Evolutionary conservation across 2,329 filamentous ascomycete genomes (phyloP).

Genomic region (Xylariaceae sp.): DNA sequence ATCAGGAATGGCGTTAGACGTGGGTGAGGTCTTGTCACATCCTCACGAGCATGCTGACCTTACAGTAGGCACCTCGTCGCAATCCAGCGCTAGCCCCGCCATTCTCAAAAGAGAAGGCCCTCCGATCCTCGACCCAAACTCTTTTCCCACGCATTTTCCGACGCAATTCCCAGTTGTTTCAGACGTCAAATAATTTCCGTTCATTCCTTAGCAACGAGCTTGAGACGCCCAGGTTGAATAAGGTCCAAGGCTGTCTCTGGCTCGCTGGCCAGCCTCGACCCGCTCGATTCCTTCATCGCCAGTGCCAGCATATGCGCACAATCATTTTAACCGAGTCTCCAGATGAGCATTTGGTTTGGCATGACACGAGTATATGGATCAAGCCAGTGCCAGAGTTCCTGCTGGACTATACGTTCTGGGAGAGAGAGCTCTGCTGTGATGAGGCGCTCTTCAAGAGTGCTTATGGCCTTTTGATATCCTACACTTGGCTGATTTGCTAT

Average conservation of each 20-base stretch:
- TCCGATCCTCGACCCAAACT: neutral
- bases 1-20: too few species aligned
- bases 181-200: neutral
- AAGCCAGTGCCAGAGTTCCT: constrained; percentile 31
- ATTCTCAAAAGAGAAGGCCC: constrained; percentile 1
- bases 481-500: constrained; percentile 38
- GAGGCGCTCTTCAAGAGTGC: constrained; percentile 28
- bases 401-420: constrained; percentile 25
- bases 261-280: constrained; percentile 21
- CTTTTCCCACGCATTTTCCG: neutral
- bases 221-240: constrained; percentile 15
- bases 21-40: too few species aligned
- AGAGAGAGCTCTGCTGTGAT: constrained; percentile 17
- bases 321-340: constrained; percentile 30
- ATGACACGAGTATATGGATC: constrained; percentile 20
- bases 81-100: neutral
- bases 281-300: constrained; percentile 26
- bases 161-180: neutral
- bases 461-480: constrained; percentile 40
- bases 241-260: constrained; percentile 19
- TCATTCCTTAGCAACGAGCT: constrained; percentile 12
- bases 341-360: constrained; percentile 32
- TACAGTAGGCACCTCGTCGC: too few species aligned
- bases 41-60: too few species aligned
- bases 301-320: constrained; percentile 25